These are phyloP conservation scores for Dalbergia cultrata DNA, from an alignment of 306 rosid species.

Conservation along the genomic window DNA sequence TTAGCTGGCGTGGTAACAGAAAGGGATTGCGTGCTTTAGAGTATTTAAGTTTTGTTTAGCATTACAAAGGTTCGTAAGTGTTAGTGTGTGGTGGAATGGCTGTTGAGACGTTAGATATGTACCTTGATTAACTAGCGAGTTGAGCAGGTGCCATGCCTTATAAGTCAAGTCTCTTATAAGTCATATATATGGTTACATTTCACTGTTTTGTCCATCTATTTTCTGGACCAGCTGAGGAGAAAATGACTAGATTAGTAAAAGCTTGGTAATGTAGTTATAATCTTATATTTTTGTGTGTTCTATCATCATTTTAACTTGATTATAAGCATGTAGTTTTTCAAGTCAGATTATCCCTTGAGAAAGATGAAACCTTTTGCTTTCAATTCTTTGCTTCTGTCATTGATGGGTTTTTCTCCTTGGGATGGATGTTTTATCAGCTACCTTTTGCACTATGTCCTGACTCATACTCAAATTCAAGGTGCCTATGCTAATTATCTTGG, in stretches of 20 bases:
- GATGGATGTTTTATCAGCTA: slow-evolving; percentile 65
- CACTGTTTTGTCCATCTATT: slow-evolving; percentile 22
- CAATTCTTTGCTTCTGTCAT: slow-evolving; percentile 39
- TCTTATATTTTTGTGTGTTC: slow-evolving; percentile 10
- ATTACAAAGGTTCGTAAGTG: slow-evolving; percentile 17
- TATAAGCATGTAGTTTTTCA: slow-evolving; percentile 11
- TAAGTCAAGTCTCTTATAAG: not conserved
- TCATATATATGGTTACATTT: slow-evolving; percentile 26
- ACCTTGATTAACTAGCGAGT: not conserved
- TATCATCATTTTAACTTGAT: slow-evolving; percentile 27
- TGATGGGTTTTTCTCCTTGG: slow-evolving; percentile 48
- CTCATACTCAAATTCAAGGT: slow-evolving; percentile 68
- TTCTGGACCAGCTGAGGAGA: slow-evolving; percentile 28
- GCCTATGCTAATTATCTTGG: slow-evolving; percentile 60
- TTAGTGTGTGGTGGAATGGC: not conserved
- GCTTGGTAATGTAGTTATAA: slow-evolving; percentile 14
- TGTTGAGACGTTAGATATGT: slow-evolving; percentile 38
- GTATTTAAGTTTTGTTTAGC: slow-evolving; percentile 4
- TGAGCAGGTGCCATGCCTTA: slow-evolving; percentile 38
- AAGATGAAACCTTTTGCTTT: slow-evolving; percentile 40
- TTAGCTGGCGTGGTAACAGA: slow-evolving; percentile 12
- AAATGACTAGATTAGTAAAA: slow-evolving; percentile 7
- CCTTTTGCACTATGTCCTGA: slow-evolving; percentile 80
- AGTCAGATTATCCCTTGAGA: slow-evolving; percentile 34
- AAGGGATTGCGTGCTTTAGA: slow-evolving; percentile 26